Conservation (phyloP, 108 stramenopile species). For the Nitzschia inconspicua region DNA sequence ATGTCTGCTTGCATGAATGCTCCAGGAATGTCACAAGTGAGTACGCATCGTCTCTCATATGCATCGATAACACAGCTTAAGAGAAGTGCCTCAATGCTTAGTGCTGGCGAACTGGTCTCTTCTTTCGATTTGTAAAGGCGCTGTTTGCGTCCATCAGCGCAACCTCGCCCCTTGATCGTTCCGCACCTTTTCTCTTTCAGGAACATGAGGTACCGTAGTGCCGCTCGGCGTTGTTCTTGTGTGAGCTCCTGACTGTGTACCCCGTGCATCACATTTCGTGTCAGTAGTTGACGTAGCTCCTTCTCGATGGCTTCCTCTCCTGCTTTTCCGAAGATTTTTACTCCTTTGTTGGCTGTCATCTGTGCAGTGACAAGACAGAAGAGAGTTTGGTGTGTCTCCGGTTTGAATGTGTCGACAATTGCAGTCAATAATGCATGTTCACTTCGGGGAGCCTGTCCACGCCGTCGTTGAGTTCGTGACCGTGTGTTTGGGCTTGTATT, state of each 20-base stretch:
- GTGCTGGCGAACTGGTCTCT: conserved; percentile 27
- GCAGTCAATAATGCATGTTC: no score
- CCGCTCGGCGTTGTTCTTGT: conserved; percentile 16
- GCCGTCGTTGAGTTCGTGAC: no score
- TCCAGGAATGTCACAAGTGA: conserved; percentile 25
- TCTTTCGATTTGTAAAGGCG: conserved; percentile 11
- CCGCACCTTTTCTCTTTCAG: conserved; percentile 40
- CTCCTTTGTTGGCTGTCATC: conserved; percentile 18
- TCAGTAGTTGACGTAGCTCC: conserved; percentile 43
- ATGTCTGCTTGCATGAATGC: conserved; percentile 32
- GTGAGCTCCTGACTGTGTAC: conserved; percentile 12
- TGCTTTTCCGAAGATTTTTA: conserved; percentile 32
- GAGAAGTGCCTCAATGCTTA: conserved; percentile 13
- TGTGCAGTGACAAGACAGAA: no score
- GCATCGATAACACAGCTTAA: conserved; percentile 10
- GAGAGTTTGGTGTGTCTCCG: no score
- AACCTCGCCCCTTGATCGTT: conserved; percentile 38
- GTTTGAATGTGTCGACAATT: no score
- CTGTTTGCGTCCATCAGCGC: conserved; percentile 35
- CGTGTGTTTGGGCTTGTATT: no score
- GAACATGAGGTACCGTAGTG: conserved; percentile 43
- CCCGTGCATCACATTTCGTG: conserved; percentile 27
- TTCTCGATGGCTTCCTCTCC: conserved; percentile 25
- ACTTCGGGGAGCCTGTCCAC: no score
- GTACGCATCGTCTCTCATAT: conserved; percentile 17